Conservation (phyloP, 345 rosid genomes). For the Gossypium turneri region DNA sequence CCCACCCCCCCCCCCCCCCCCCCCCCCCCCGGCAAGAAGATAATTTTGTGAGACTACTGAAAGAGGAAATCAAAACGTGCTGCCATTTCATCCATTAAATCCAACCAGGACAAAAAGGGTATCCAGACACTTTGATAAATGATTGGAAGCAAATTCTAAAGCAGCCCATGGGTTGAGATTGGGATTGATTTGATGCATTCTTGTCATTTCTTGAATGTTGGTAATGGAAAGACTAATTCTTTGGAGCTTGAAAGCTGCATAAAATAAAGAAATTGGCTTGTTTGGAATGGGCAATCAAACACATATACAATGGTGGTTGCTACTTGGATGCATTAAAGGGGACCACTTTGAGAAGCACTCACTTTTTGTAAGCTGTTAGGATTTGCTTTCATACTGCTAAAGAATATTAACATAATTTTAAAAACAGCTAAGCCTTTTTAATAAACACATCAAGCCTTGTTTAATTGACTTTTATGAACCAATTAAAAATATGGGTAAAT, state of each 20-base stretch:
- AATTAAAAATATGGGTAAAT: background rate
- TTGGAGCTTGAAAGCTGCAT: conserved; percentile 11
- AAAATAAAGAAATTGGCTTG: conserved; percentile 29
- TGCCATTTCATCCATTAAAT: conserved; percentile 19
- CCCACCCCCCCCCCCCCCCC: background rate
- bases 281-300: conserved; percentile 9
- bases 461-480: background rate
- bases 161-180: conserved; percentile 21
- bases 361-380: conserved; percentile 10
- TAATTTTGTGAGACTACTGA: conserved; percentile 5
- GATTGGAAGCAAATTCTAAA: conserved; percentile 24
- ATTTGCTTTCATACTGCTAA: conserved; percentile 24
- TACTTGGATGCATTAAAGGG: conserved; percentile 25
- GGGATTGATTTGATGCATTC: conserved; percentile 29
- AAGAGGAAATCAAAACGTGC: conserved; percentile 19
- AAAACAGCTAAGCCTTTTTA: conserved; percentile 35
- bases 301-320: conserved; percentile 21
- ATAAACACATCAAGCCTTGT: conserved; percentile 16
- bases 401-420: conserved; percentile 23
- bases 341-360: conserved; percentile 24
- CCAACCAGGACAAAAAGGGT: conserved; percentile 1
- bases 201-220: conserved; percentile 18
- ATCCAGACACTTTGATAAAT: conserved; percentile 13
- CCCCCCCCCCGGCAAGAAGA: background rate
- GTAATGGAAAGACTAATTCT: background rate